Conservation (phyloP, 495 filamentous ascomycete genomes). For the Daldinia loculata region DNA sequence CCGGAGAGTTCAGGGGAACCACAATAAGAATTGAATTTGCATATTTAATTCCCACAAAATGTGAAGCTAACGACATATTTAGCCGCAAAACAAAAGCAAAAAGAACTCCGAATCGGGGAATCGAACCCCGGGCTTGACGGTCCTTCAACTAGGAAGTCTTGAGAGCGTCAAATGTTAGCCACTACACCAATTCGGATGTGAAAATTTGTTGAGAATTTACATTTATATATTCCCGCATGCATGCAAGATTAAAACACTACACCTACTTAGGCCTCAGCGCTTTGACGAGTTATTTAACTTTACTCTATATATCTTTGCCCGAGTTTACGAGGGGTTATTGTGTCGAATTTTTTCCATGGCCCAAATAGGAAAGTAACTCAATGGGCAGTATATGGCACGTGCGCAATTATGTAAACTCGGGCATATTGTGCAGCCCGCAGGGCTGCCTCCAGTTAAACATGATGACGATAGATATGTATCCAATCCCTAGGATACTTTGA, state of each 20-base stretch:
- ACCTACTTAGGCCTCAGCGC: background rate
- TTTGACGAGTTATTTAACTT: too few relatives aligned
- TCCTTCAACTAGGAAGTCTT: background rate
- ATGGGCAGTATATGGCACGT: too few relatives aligned
- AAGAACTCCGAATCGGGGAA: constrained; percentile 49
- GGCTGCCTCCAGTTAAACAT: too few relatives aligned
- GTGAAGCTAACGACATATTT: background rate
- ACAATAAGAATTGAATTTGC: background rate
- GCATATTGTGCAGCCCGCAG: too few relatives aligned
- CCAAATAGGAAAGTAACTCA: too few relatives aligned
- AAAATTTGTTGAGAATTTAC: background rate
- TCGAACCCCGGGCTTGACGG: constrained; percentile 48
- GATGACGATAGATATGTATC: background rate
- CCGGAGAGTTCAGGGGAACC: background rate
- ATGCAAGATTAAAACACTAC: background rate
- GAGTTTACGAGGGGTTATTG: too few relatives aligned
- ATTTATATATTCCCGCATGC: background rate
- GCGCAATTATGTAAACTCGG: too few relatives aligned
- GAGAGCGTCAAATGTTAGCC: constrained; percentile 52
- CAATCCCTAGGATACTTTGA: background rate
- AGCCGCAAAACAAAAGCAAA: background rate
- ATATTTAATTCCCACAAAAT: background rate
- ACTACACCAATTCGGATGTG: constrained; percentile 50
- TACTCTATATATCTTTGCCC: background rate
- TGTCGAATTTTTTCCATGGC: too few relatives aligned